Evolutionary conservation across 768 basidiomycete species (phyloP).

Genomic region (Amanita pseudoporphyria): DNA sequence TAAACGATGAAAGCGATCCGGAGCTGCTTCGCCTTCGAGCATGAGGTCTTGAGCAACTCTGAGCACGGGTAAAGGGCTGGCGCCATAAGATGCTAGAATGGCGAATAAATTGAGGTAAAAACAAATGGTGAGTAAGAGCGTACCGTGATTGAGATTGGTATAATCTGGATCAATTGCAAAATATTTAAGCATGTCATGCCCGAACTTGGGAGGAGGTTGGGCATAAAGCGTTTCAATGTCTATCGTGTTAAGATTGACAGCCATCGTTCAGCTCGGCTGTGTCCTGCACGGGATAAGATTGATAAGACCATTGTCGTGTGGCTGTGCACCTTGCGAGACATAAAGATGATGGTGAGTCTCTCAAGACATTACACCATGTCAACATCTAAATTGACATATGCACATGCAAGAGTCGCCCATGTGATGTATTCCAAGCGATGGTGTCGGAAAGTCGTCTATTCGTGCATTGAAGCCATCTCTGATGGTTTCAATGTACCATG

Average conservation of each 20-base stretch:
- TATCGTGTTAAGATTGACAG: not conserved
- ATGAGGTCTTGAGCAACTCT: conserved; percentile 32
- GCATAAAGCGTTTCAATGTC: conserved; percentile 15
- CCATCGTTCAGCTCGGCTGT: too few species aligned
- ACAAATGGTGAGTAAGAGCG: conserved; percentile 8
- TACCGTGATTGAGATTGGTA: conserved; percentile 59
- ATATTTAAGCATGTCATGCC: conserved; percentile 42
- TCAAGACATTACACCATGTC: too few species aligned
- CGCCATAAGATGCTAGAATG: conserved; percentile 46
- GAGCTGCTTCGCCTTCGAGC: conserved; percentile 38
- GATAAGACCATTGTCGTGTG: too few species aligned
- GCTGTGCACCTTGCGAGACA: too few species aligned
- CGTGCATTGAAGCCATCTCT: too few species aligned
- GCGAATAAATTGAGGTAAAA: not conserved
- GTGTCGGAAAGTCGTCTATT: too few species aligned
- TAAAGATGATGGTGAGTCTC: too few species aligned
- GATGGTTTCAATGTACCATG: too few species aligned
- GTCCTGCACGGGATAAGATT: too few species aligned
- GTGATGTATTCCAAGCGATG: too few species aligned
- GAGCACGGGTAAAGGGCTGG: conserved; percentile 42
- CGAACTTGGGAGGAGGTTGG: conserved; percentile 33
- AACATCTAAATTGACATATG: too few species aligned
- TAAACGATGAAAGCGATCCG: conserved; percentile 44
- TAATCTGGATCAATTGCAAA: conserved; percentile 51
- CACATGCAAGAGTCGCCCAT: too few species aligned